phyloP scores from a whole-genome alignment of 2,329 filamentous ascomycete genomes.

The Phialemoniopsis sp. region DNA sequence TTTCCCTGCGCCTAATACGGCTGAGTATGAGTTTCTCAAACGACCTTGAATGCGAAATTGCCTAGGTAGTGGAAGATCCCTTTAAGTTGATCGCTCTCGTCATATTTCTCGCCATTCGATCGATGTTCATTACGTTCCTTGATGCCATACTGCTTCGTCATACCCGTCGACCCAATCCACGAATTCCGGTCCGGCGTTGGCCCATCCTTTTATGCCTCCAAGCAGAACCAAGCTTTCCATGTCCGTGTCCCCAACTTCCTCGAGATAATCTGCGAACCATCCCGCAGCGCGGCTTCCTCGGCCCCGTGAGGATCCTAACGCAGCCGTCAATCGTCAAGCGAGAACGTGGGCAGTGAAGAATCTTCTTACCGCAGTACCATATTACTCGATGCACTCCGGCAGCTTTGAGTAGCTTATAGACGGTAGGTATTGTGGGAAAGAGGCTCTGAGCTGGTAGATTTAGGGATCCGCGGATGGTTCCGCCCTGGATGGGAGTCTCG shows the following conservation, averaged over 20 bases:
- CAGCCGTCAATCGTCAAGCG: not conserved
- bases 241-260: slow-evolving; percentile 26
- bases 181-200: slow-evolving; percentile 38
- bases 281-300: slow-evolving; percentile 49
- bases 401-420: slow-evolving; percentile 36
- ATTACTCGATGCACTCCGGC: slow-evolving; percentile 35
- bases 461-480: slow-evolving; percentile 49
- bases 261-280: slow-evolving; percentile 51
- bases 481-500: slow-evolving; percentile 38
- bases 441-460: slow-evolving; percentile 46
- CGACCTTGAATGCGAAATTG: no score
- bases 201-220: slow-evolving; percentile 54
- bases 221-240: slow-evolving; percentile 44
- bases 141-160: slow-evolving; percentile 27
- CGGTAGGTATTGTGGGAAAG: slow-evolving; percentile 31
- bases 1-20: no score
- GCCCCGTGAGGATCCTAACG: slow-evolving; percentile 47
- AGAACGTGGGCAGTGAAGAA: not conserved
- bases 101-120: no score
- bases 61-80: no score
- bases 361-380: slow-evolving; percentile 42
- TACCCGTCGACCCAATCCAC: slow-evolving; percentile 43
- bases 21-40: no score
- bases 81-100: no score
- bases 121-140: no score